Evolutionary conservation across 177 flowering plant species (phyloP), one percentile per base, ranked within the genome.

Genomic region (Vitis hybrid): DNA sequence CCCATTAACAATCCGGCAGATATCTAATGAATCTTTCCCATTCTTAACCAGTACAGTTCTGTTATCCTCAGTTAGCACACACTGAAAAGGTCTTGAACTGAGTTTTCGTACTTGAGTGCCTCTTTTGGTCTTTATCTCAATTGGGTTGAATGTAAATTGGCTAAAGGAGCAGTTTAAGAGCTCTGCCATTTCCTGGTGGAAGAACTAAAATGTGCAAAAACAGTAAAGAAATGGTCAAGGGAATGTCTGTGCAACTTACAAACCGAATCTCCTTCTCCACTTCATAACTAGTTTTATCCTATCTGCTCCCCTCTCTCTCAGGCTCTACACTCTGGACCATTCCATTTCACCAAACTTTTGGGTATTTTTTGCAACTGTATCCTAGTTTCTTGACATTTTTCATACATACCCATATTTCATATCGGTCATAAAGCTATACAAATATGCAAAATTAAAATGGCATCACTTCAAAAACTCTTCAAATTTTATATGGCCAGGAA

Each of bases 1-100:
- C 62, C 96, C 95, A 74, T 91, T 93, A 64, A 91, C 76, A 24
- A 91, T 84, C 73, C 90, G 69, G 81, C 91, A 85, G 6, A 91
- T 88, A 18, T 88, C 87, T 64, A 90, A 69, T 17, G 89, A 86
- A 71, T 92, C 92, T 49, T 82, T 80, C 18, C 93, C 92, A 57
- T 82, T 86, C 84, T 84, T 88, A 68, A 92, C 86, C n/a, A 71
- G 72, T 51, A 18, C 62, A 61, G 65, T 69, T 73, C 79, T 38
- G 1, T 82, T 71, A 58, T 81, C 86, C 51, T 55, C 81, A 12
- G 72, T 75, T 63, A 79, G 33, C 77, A 71, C 79, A 68, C 88
- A 82, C 14, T 66, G 64, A 31, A 78, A 59, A 62, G 75, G 73
- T 8, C 67, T 71, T 13, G 57, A 24, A 56, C 47, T 13, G 38